Conservation (phyloP, 495 filamentous ascomycete species). For the Ramalina peruviana region DNA sequence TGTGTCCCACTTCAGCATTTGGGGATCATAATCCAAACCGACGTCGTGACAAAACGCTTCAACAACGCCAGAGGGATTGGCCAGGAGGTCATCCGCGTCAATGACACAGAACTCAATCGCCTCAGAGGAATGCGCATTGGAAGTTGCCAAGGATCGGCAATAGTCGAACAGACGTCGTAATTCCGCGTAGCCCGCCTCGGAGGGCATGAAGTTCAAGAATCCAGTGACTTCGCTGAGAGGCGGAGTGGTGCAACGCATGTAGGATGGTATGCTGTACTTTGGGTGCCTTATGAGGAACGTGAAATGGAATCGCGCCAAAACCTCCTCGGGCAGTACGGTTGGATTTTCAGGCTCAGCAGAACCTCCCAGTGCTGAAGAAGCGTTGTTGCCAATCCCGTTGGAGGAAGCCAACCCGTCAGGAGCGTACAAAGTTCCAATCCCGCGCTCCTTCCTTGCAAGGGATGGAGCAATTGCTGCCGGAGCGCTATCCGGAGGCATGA, state of each 20-base stretch:
- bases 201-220: conserved; percentile 71
- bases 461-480: conserved; percentile 62
- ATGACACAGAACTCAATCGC: conserved; percentile 65
- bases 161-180: conserved; percentile 76
- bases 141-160: conserved; percentile 35
- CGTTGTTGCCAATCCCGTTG: conserved; percentile 25
- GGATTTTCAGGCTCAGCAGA: conserved; percentile 53
- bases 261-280: conserved; percentile 70
- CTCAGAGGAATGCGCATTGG: not conserved
- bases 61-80: conserved; percentile 60
- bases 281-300: conserved; percentile 97
- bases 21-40: conserved; percentile 51
- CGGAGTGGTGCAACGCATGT: conserved; percentile 90
- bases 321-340: conserved; percentile 58
- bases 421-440: conserved; percentile 38
- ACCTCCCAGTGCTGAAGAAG: conserved; percentile 40
- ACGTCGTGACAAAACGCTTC: conserved; percentile 65
- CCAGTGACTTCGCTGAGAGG: conserved; percentile 69
- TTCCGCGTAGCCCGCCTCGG: conserved; percentile 83
- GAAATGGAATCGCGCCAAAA: conserved; percentile 71
- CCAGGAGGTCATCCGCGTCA: conserved; percentile 88
- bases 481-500: conserved; percentile 60
- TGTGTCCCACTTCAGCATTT: conserved; percentile 74
- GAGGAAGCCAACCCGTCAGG: conserved; percentile 18
- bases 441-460: conserved; percentile 45